Evolutionary conservation across 192 early-diverging fungal species (phyloP).

Genomic region (Backusella australiensis): DNA sequence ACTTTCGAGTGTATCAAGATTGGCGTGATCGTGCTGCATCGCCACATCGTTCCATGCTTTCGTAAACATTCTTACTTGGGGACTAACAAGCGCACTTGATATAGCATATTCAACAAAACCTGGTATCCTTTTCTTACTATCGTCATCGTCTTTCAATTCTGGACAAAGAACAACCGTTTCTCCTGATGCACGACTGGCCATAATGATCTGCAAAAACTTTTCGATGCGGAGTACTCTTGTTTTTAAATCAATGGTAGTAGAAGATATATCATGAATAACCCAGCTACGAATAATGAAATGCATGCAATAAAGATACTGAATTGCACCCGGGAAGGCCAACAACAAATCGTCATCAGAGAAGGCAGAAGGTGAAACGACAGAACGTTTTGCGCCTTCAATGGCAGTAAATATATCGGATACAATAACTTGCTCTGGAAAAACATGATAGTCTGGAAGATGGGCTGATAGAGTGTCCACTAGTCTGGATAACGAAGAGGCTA

Average conservation of each 20-base stretch:
- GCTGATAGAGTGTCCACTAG: conserved; percentile 11
- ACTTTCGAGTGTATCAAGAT: conserved; percentile 56
- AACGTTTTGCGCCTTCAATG: conserved; percentile 50
- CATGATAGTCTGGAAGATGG: neutral
- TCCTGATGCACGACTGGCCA: conserved; percentile 42
- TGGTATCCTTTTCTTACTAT: conserved; percentile 41
- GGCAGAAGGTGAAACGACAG: conserved; percentile 43
- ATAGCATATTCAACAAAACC: conserved; percentile 71
- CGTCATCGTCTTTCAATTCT: neutral
- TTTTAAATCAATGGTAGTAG: conserved; percentile 42
- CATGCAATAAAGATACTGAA: conserved; percentile 62
- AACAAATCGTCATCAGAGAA: conserved; percentile 53
- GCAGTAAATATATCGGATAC: conserved; percentile 66
- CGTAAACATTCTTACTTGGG: conserved; percentile 63
- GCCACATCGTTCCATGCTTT: conserved; percentile 65
- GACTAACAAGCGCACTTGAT: conserved; percentile 66
- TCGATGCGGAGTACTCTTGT: conserved; percentile 58
- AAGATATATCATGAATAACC: conserved; percentile 60
- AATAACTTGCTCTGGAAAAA: conserved; percentile 56
- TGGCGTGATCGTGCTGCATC: conserved; percentile 42
- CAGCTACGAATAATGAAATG: conserved; percentile 69
- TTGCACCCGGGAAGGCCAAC: conserved; percentile 59
- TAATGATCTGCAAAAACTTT: conserved; percentile 58
- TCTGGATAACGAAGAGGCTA: conserved; percentile 7
- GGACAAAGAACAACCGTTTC: neutral